Evolutionary conservation across 202 grass and related monocot species (phyloP), one percentile per base, ranked within the genome.

Genomic region (Digitaria exilis): DNA sequence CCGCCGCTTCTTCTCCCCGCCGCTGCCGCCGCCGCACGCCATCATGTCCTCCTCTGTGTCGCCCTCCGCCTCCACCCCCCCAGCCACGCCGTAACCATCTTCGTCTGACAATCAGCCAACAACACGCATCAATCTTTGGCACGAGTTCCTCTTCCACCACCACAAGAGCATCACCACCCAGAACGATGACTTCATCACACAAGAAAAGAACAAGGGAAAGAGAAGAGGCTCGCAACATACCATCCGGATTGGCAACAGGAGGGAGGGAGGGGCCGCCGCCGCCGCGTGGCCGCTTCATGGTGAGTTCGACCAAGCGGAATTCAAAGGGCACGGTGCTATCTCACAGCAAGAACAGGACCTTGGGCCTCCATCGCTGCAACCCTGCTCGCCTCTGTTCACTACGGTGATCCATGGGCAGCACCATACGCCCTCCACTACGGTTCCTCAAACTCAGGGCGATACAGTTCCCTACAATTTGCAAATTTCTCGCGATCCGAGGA

Each of bases 1-100:
- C 62, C 95, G 87, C 76, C 95, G 82, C 79, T 98, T 98, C 92
- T 98, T 98, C 86, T 92, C 92, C 68, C 76, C 84, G 46, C 84
- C 31, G n/a, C n/a, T n/a, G n/a, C n/a, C n/a, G n/a, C n/a, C n/a
- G 19, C 76, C 86, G 59, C 75, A 84, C 75, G 61, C n/a, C 84
- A 80, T 16, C 88, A 84, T 80, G 63, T n/a, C 88, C 70, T 90
- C 88, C 28, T 75, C 88, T 63, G 69, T 51, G 25, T 87, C 73
- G 48, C 9, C 73, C 0, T 83, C 88, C 75, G 52, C 69, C 6
- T 84, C 88, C 84, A 84, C 84, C 75, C n/a, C n/a, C n/a, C 80
- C 84, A 73, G 54, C 74, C 80, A 71, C 75, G 45, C 55, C 84
- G 69, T 84, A 83, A 1, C 71, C 75, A 52, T 87, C 81, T n/a